Evolutionary conservation across 2,329 filamentous ascomycete species (phyloP).

Genomic region (Hymenoscyphus fructigenus): DNA sequence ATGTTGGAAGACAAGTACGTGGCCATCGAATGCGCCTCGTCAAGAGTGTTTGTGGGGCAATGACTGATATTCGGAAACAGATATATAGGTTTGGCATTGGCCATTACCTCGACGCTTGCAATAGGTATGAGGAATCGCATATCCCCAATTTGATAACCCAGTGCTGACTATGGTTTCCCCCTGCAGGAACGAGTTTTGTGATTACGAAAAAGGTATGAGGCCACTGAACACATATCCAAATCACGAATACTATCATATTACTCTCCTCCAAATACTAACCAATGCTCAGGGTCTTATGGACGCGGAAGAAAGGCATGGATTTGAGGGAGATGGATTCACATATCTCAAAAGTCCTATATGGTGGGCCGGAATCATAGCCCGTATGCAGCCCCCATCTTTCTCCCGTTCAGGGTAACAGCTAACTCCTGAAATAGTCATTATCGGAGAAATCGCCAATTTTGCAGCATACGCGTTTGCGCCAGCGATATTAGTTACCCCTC

Average conservation of each 20-base stretch:
- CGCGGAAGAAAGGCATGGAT: conserved; percentile 87
- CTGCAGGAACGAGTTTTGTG: conserved; percentile 86
- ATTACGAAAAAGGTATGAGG: conserved; percentile 90
- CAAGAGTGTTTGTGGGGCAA: background rate
- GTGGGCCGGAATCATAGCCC: conserved; percentile 92
- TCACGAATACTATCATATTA: background rate
- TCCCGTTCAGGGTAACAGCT: conserved; percentile 25
- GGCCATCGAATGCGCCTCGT: conserved; percentile 6
- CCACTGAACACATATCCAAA: background rate
- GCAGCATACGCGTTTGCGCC: conserved; percentile 97
- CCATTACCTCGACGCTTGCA: conserved; percentile 71
- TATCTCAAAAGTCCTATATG: conserved; percentile 94
- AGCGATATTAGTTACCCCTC: conserved; percentile 94
- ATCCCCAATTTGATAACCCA: background rate
- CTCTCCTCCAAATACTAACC: conserved; percentile 19
- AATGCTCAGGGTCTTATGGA: conserved; percentile 75
- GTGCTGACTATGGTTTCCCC: conserved; percentile 6
- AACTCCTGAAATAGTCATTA: conserved; percentile 62
- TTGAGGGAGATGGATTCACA: conserved; percentile 93
- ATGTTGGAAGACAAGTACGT: conserved; percentile 50
- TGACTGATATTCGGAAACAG: conserved; percentile 44
- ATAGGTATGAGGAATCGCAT: conserved; percentile 58
- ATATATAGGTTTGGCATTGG: conserved; percentile 74
- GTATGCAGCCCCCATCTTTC: conserved; percentile 52
- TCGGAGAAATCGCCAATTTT: conserved; percentile 96